Percentiles rank a stretch among this genome's conserved stretches.
phyloP scores from a whole-genome alignment of 208 protist species.

The Trypanosoma caninum region DNA sequence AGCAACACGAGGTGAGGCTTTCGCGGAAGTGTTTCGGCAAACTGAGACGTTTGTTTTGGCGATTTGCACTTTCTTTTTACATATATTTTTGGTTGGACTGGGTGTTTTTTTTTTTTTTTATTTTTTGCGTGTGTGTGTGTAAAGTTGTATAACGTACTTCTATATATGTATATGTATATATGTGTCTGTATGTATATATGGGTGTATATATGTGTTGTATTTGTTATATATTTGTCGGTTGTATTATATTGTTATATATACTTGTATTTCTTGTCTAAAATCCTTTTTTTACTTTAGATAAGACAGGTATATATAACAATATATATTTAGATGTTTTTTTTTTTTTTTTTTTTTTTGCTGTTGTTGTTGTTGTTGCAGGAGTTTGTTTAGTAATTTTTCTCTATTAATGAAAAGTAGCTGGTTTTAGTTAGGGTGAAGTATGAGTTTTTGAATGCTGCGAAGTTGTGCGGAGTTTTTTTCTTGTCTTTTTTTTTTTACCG shows the following conservation, averaged over 20 bases:
- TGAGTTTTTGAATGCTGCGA: not conserved
- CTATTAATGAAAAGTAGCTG: too few relatives aligned
- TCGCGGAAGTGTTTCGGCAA: not conserved
- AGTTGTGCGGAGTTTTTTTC: not conserved
- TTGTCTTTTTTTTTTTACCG: conserved; percentile 10
- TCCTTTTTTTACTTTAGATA: conserved; percentile 8
- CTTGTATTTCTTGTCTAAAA: too few relatives aligned
- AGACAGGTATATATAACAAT: conserved; percentile 10
- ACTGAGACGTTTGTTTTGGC: too few relatives aligned
- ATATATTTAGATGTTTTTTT: conserved; percentile 2
- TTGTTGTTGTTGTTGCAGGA: not conserved
- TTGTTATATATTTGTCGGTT: too few relatives aligned
- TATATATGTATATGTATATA: conserved; percentile 10
- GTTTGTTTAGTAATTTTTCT: not conserved
- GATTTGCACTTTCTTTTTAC: too few relatives aligned
- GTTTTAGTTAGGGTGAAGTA: too few relatives aligned
- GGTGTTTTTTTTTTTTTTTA: not conserved
- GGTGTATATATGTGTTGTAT: too few relatives aligned
- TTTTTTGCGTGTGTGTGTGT: not conserved
- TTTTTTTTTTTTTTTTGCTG: conserved; percentile 1
- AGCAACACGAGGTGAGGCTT: not conserved
- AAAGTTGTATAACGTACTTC: not conserved
- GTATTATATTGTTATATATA: too few relatives aligned
- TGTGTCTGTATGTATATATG: not conserved
- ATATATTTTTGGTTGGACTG: too few relatives aligned